phyloP scores from a whole-genome alignment of 441 rosid genomes.

The Omphalea diandra region DNA sequence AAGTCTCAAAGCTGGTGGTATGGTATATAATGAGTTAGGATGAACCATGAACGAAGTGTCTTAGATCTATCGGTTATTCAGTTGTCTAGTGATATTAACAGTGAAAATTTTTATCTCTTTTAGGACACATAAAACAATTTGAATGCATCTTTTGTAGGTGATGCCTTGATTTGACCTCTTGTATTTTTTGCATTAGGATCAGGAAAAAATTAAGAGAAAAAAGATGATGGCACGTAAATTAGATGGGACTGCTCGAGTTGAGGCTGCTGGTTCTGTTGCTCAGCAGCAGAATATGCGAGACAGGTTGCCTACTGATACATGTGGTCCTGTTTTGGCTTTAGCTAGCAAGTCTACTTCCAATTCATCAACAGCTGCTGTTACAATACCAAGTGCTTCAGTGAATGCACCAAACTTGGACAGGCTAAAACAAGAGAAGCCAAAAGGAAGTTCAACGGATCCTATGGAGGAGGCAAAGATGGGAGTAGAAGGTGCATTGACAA shows the following conservation, averaged over 20 bases:
- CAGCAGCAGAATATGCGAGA: constrained; percentile 43
- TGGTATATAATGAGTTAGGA: not conserved
- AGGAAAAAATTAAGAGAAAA: constrained; percentile 52
- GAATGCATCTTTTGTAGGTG: not conserved
- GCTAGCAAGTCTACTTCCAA: constrained; percentile 37
- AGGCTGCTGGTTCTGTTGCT: constrained; percentile 32
- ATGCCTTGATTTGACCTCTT: not conserved
- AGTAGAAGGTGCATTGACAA: constrained; percentile 36
- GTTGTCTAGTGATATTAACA: too few species aligned
- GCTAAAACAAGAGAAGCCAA: constrained; percentile 55
- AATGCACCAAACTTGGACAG: constrained; percentile 39
- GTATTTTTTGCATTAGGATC: constrained; percentile 34
- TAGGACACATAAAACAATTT: not conserved
- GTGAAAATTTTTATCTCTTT: not conserved
- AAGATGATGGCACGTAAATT: constrained; percentile 40
- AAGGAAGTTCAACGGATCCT: constrained; percentile 48
- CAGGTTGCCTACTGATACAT: constrained; percentile 37
- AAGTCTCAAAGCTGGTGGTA: not conserved
- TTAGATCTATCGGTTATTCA: not conserved
- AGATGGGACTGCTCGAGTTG: constrained; percentile 46
- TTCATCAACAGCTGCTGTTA: constrained; percentile 32
- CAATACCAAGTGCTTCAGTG: constrained; percentile 38
- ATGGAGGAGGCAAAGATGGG: constrained; percentile 46
- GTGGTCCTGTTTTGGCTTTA: constrained; percentile 39
- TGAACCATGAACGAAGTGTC: not conserved